A percentile compares a stretch with the other conserved stretches of the same genome.
Evolutionary conservation across 192 early-diverging fungal genomes (phyloP).

Genomic region (Backusella mclennaniae): DNA sequence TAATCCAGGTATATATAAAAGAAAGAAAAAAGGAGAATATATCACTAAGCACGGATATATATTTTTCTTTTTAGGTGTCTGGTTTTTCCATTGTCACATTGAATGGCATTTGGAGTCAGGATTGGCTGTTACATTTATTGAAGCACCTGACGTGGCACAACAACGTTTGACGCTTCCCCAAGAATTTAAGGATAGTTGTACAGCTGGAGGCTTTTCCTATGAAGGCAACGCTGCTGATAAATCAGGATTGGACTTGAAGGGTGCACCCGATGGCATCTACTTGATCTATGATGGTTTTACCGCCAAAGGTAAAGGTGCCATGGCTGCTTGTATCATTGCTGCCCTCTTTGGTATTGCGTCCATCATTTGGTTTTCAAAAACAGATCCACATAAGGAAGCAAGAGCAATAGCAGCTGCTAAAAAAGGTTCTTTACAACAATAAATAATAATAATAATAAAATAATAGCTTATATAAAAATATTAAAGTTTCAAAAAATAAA

Average conservation of each 20-base stretch:
- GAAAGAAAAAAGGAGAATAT: not conserved
- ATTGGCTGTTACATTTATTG: conserved; percentile 66
- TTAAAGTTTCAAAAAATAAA: not conserved
- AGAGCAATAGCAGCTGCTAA: conserved; percentile 12
- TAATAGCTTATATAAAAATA: not conserved
- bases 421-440: not conserved
- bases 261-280: conserved; percentile 49
- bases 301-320: conserved; percentile 64
- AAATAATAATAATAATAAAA: not conserved
- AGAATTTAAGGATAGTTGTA: conserved; percentile 62
- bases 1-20: conserved; percentile 50
- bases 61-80: not conserved
- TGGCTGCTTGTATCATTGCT: conserved; percentile 68
- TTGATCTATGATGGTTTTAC: conserved; percentile 60
- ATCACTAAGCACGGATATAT: not conserved
- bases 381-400: conserved; percentile 24
- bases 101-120: conserved; percentile 75
- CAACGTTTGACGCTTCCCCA: conserved; percentile 51
- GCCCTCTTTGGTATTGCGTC: conserved; percentile 73
- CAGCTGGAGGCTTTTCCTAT: conserved; percentile 52
- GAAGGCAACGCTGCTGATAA: conserved; percentile 76
- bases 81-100: conserved; percentile 65
- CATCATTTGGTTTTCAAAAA: conserved; percentile 70
- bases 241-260: conserved; percentile 59
- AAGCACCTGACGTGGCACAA: conserved; percentile 66